phyloP scores from a whole-genome alignment of 306 rosid genomes.

The Casuarina equisetifolia region DNA sequence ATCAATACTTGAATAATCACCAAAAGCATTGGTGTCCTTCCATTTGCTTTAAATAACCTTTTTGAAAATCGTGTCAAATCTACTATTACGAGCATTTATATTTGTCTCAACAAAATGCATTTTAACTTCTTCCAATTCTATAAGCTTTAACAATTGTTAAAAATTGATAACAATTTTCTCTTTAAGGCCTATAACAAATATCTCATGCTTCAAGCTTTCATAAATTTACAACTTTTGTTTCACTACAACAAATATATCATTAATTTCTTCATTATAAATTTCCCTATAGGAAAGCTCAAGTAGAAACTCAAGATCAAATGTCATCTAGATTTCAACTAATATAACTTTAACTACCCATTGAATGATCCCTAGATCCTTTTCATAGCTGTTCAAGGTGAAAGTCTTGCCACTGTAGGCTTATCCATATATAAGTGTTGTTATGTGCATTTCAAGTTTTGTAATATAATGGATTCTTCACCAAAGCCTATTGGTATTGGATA shows the following conservation, averaged over 20 bases:
- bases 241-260: constrained; percentile 80
- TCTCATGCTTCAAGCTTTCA: constrained; percentile 95
- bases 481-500: too few relatives aligned
- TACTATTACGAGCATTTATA: constrained; percentile 91
- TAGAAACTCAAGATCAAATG: constrained; percentile 76
- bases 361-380: constrained; percentile 79
- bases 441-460: too few relatives aligned
- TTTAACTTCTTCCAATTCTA: constrained; percentile 84
- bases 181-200: constrained; percentile 86
- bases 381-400: constrained; percentile 89
- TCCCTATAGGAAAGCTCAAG: constrained; percentile 92
- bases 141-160: constrained; percentile 75
- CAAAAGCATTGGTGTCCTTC: constrained; percentile 55
- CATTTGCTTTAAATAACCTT: constrained; percentile 95
- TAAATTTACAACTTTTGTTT: constrained; percentile 90
- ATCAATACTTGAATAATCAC: constrained; percentile 50
- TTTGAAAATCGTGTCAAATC: constrained; percentile 94
- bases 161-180: constrained; percentile 84
- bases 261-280: constrained; percentile 93
- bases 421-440: constrained; percentile 92
- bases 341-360: constrained; percentile 72
- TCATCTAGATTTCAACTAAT: constrained; percentile 63
- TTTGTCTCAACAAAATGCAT: constrained; percentile 96
- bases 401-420: constrained; percentile 99
- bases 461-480: too few relatives aligned